phyloP scores from a whole-genome alignment of 176 grass and related monocot species.

The Musa troglodytarum region DNA sequence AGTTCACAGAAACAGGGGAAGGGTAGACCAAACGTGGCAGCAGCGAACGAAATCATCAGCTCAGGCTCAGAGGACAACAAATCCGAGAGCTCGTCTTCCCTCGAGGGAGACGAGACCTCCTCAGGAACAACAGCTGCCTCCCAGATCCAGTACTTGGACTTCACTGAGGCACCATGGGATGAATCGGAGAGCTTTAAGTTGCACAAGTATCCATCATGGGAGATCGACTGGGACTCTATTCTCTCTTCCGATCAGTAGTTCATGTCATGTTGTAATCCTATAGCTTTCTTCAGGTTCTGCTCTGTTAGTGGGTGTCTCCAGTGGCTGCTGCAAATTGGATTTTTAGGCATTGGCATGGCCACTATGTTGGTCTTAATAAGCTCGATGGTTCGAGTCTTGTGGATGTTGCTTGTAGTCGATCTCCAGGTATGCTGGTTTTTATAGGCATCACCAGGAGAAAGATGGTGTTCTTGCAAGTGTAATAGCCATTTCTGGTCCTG shows the following conservation, averaged over 20 bases:
- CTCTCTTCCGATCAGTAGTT: conserved; percentile 28
- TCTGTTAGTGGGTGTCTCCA: not conserved
- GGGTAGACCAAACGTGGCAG: no score
- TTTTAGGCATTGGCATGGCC: conserved; percentile 4
- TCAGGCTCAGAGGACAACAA: not conserved
- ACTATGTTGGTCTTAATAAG: not conserved
- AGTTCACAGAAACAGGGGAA: not conserved
- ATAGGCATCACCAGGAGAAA: not conserved
- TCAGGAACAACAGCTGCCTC: conserved; percentile 1
- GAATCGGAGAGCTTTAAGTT: conserved; percentile 49
- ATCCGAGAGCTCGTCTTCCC: conserved; percentile 12
- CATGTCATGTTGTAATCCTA: not conserved
- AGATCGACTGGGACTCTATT: conserved; percentile 91
- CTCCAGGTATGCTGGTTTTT: not conserved
- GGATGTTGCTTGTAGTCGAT: not conserved
- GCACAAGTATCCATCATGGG: conserved; percentile 76
- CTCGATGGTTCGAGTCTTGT: not conserved
- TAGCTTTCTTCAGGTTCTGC: not conserved
- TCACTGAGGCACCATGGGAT: conserved; percentile 82
- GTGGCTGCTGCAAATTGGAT: conserved; percentile 9
- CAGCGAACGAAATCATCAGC: not conserved
- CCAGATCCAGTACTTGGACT: conserved; percentile 37
- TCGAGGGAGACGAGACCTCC: conserved; percentile 7
- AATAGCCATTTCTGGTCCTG: not conserved
- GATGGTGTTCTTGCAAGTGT: not conserved